Base-by-base conservation (phyloP, 176 grass and related monocot genomes). In the Oryza coarctata region DNA sequence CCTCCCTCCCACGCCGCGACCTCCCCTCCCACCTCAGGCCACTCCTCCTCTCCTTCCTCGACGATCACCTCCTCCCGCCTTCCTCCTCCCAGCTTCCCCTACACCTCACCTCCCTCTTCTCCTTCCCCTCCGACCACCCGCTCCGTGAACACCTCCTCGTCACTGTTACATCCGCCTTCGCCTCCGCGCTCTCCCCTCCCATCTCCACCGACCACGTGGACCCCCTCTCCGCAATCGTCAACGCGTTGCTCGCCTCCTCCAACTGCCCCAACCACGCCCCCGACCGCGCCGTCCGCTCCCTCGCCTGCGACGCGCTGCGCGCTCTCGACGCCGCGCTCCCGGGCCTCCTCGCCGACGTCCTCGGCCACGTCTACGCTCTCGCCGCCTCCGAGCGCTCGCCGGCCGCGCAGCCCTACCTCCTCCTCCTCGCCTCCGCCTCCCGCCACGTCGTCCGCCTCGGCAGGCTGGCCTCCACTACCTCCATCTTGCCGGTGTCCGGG, bases 1-100 rank as follows among this genome's bases (percentile, higher is more conserved):
- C 90, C n/a, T 86, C 95, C 15, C 81, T 98, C 43, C 83, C 85
- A 78, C 95, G 95, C 84, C 95, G 95, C 71, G 92, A 98, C 85
- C 85, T 94, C 67, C 86, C 92, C 22, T 82, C 86, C 50, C 60
- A 74, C 41, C 80, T 88, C 47, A 90, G 88, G 66, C 88, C 85
- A 33, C 80, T 82, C 61, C 78, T 90, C 63, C 83, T 91, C 74
- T 63, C 87, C 74, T 67, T 97, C 81, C 23, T 93, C 55, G 89
- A 94, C 39, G 87, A 84, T 62, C 83, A 90, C 68, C 88, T 90
- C 4, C 80, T 80, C 60, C 83, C 75, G 7, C 64, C 86, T 25
- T 50, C 86, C 15, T 30, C 84, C 13, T 29, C 86, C 32, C 79
- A 86, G 4, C 85, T 89, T 47, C 72, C 86, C 26, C 45, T 62